phyloP scores from a whole-genome alignment of 2,329 filamentous ascomycete species.

The Arachnomyces sp. region DNA sequence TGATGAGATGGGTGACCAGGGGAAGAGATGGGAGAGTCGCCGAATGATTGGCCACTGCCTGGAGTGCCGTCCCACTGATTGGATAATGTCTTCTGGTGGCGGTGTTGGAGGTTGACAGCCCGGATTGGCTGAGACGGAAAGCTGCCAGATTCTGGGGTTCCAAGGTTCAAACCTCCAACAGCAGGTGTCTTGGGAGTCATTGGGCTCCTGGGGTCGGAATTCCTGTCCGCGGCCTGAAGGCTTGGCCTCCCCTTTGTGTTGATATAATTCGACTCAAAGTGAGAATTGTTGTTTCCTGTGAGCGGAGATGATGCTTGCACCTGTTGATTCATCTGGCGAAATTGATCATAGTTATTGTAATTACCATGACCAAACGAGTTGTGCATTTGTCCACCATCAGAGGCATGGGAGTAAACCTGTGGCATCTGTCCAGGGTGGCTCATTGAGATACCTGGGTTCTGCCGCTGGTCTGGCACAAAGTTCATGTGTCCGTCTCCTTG shows the following conservation, averaged over 20 bases:
- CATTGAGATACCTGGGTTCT: conserved; percentile 46
- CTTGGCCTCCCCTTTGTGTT: conserved; percentile 52
- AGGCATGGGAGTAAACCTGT: conserved; percentile 78
- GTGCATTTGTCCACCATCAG: conserved; percentile 84
- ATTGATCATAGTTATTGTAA: conserved; percentile 72
- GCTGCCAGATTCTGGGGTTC: conserved; percentile 61
- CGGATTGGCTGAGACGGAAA: conserved; percentile 75
- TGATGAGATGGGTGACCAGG: conserved; percentile 52
- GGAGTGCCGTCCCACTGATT: conserved; percentile 86
- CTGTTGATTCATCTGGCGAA: conserved; percentile 57
- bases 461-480: conserved; percentile 46
- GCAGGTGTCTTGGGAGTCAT: conserved; percentile 81
- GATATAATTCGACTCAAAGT: conserved; percentile 51
- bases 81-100: conserved; percentile 76
- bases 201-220: conserved; percentile 66
- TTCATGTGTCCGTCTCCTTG: conserved; percentile 27
- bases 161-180: conserved; percentile 64
- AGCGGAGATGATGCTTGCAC: conserved; percentile 31
- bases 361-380: conserved; percentile 72
- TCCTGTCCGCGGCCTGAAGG: conserved; percentile 61
- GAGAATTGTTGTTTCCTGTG: conserved; percentile 33
- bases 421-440: conserved; percentile 62
- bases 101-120: conserved; percentile 50
- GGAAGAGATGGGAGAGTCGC: conserved; percentile 82
- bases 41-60: conserved; percentile 74